Evolutionary conservation across 2,329 filamentous ascomycete species (phyloP).

Genomic region (Triangularia verruculosa): DNA sequence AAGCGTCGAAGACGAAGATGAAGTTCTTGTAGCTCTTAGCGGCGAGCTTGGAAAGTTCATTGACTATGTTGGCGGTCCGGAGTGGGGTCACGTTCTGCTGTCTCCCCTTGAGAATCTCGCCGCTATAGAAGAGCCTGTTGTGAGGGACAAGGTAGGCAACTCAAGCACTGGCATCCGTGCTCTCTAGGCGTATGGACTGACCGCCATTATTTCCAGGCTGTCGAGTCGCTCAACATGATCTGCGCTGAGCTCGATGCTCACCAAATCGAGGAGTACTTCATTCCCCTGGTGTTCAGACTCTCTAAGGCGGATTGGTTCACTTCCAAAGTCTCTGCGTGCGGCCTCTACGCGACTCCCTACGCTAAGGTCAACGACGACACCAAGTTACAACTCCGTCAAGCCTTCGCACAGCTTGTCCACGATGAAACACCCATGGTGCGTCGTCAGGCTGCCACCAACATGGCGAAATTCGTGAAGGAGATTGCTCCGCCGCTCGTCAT

Average conservation of each 20-base stretch:
- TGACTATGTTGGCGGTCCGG: slow-evolving; percentile 93
- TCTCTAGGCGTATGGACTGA: background rate
- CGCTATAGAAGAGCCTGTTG: slow-evolving; percentile 95
- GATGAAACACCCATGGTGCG: slow-evolving; percentile 99
- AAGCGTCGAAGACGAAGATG: slow-evolving; percentile 98
- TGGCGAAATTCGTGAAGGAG: slow-evolving; percentile 96
- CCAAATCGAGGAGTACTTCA: slow-evolving; percentile 96
- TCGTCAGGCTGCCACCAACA: slow-evolving; percentile 91
- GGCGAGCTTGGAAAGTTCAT: slow-evolving; percentile 96
- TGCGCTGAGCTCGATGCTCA: slow-evolving; percentile 85
- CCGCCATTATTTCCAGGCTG: slow-evolving; percentile 59
- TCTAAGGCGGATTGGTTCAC: slow-evolving; percentile 99
- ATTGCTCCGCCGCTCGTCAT: slow-evolving; percentile 90
- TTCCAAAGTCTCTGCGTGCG: slow-evolving; percentile 96
- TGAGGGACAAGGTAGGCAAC: slow-evolving; percentile 82
- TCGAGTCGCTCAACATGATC: slow-evolving; percentile 99
- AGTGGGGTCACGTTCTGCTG: slow-evolving; percentile 92
- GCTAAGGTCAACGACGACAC: slow-evolving; percentile 82
- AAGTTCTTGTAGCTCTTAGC: slow-evolving; percentile 93
- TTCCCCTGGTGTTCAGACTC: slow-evolving; percentile 89
- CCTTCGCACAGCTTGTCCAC: slow-evolving; percentile 90
- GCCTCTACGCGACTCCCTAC: slow-evolving; percentile 91
- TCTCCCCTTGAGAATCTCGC: slow-evolving; percentile 97
- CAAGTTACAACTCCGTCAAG: slow-evolving; percentile 86
- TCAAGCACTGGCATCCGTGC: background rate